A percentile compares a stretch with the other conserved stretches of the same genome.
Evolutionary conservation across 345 rosid genomes (phyloP).

Genomic region (Clarkia xantiana): DNA sequence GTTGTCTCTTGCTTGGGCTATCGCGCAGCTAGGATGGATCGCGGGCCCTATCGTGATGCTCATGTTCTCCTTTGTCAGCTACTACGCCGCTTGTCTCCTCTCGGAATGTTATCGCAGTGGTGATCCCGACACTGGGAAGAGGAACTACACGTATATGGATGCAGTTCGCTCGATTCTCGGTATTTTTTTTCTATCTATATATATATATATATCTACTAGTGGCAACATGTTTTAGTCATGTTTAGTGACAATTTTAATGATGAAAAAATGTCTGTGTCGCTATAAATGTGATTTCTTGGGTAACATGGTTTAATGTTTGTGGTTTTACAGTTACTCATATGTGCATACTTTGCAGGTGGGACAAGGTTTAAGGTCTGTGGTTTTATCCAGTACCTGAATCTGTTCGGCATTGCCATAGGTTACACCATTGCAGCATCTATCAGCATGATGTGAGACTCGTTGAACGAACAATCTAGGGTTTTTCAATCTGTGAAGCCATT

Average conservation of each 20-base stretch:
- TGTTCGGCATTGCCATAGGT: conserved; percentile 54
- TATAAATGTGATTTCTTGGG: no score
- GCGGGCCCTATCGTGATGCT: conserved; percentile 76
- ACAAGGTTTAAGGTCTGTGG: conserved; percentile 57
- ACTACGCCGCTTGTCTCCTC: conserved; percentile 55
- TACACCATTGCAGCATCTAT: conserved; percentile 71
- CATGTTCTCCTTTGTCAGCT: conserved; percentile 54
- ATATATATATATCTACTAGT: no score
- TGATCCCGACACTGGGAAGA: conserved; percentile 45
- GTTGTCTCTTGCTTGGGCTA: conserved; percentile 76
- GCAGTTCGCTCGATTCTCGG: conserved; percentile 69
- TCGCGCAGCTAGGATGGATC: conserved; percentile 79
- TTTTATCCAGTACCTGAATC: conserved; percentile 45
- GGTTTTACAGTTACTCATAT: no score
- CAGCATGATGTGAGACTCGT: conserved; percentile 53
- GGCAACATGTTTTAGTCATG: no score
- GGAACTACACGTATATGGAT: conserved; percentile 68
- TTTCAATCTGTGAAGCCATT: neutral
- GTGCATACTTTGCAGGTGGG: conserved; percentile 32
- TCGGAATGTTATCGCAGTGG: conserved; percentile 56
- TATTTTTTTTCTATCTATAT: no score
- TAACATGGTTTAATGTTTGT: no score
- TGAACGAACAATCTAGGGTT: neutral
- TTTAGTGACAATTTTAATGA: no score
- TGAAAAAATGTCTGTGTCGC: no score